Evolutionary conservation across 139 green algal genomes (phyloP).

Genomic region (Astrephomene gubernaculifera): DNA sequence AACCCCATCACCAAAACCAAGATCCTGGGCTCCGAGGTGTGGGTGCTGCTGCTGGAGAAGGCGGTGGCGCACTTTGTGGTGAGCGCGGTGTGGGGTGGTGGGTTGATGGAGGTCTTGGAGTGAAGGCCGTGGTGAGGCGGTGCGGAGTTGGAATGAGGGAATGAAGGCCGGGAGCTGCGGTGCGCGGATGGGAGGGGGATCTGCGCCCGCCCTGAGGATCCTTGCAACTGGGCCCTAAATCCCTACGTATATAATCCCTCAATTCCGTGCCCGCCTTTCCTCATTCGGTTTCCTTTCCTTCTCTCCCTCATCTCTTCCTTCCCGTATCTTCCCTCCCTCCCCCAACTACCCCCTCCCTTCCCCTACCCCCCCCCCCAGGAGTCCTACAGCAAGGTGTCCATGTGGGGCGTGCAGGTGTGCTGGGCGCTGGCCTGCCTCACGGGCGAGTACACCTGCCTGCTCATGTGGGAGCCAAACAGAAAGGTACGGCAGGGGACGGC

Average conservation of each 20-base stretch:
- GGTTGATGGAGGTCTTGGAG: not conserved
- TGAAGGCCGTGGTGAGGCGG: not conserved
- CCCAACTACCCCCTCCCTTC: not conserved
- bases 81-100: not conserved
- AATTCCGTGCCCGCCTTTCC: too few species aligned
- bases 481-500: constrained; percentile 23
- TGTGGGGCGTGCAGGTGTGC: constrained; percentile 36
- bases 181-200: not conserved
- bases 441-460: constrained; percentile 27
- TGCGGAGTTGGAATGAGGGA: not conserved
- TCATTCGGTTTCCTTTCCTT: too few species aligned
- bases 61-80: constrained; percentile 35
- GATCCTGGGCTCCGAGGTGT: constrained; percentile 38
- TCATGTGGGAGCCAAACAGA: constrained; percentile 18
- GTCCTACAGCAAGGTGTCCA: constrained; percentile 42
- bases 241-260: too few species aligned
- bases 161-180: not conserved
- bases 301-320: too few species aligned
- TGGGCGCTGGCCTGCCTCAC: constrained; percentile 39
- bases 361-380: not conserved
- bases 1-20: constrained; percentile 35
- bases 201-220: too few species aligned
- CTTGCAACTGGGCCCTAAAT: too few species aligned
- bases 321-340: too few species aligned
- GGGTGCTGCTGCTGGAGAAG: constrained; percentile 47